These are phyloP conservation scores for Pachysandra terminalis DNA, from an alignment of 164 flowering plant species.

Conservation along the genomic window DNA sequence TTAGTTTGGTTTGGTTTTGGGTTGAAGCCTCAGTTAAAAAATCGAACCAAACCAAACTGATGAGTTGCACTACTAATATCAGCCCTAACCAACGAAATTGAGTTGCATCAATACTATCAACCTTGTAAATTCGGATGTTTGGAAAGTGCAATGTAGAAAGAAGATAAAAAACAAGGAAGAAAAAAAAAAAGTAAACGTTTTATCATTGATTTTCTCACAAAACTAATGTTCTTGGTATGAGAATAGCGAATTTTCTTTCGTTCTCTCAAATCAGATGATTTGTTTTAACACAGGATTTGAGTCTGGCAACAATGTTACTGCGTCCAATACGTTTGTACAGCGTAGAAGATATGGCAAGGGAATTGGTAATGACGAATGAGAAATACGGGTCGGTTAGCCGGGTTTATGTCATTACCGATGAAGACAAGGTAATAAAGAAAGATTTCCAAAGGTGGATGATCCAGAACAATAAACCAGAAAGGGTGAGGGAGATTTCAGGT, in stretches of 20 bases:
- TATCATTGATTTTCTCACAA: not conserved
- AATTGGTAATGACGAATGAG: constrained; percentile 3
- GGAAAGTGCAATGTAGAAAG: too few relatives aligned
- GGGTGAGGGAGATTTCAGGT: constrained; percentile 14
- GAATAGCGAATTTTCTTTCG: not conserved
- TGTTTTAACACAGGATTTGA: constrained; percentile 10
- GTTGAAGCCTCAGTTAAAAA: too few relatives aligned
- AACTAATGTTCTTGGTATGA: too few relatives aligned
- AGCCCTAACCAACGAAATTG: too few relatives aligned
- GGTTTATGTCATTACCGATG: constrained; percentile 14
- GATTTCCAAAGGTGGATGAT: constrained; percentile 18
- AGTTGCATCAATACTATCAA: too few relatives aligned
- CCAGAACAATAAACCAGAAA: constrained; percentile 15
- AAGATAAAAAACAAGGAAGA: too few relatives aligned
- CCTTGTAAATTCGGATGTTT: too few relatives aligned
- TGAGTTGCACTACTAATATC: too few relatives aligned
- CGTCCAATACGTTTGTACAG: constrained; percentile 7
- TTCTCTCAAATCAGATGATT: not conserved
- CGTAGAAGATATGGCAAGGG: constrained; percentile 1
- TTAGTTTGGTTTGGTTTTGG: too few relatives aligned
- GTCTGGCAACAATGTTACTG: constrained; percentile 11
- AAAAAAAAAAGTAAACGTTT: too few relatives aligned
- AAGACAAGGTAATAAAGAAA: constrained; percentile 9
- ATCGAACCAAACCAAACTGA: too few relatives aligned
- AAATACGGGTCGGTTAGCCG: constrained; percentile 21